Evolutionary conservation across 495 filamentous ascomycete genomes (phyloP).

Genomic region (Podospora tetraspora): DNA sequence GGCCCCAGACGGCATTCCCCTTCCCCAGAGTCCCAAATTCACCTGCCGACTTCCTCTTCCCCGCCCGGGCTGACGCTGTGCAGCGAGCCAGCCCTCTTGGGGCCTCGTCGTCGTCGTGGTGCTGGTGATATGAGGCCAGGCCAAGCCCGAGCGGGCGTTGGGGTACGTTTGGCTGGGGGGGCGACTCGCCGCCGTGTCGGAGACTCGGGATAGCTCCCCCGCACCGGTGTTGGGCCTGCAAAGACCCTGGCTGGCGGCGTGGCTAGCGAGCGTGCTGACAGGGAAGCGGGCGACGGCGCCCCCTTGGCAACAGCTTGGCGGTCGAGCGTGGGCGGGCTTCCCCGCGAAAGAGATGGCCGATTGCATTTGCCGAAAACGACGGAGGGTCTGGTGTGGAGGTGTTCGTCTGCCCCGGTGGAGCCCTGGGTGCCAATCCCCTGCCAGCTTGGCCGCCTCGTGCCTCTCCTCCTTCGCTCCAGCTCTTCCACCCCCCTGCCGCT

Average conservation of each 20-base stretch:
- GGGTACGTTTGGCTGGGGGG: no score
- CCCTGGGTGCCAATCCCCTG: not conserved
- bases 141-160: not conserved
- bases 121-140: not conserved
- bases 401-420: not conserved
- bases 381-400: not conserved
- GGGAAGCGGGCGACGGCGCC: not conserved
- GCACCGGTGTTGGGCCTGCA: not conserved
- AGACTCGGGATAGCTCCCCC: not conserved
- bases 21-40: not conserved
- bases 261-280: not conserved
- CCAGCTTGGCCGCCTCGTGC: not conserved
- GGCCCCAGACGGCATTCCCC: not conserved
- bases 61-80: not conserved
- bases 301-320: conserved; percentile 8
- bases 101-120: not conserved
- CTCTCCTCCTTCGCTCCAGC: no score
- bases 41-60: not conserved
- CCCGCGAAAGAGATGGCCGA: conserved; percentile 11
- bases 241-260: not conserved
- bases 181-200: not conserved
- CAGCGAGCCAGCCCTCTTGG: not conserved
- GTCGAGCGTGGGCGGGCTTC: conserved; percentile 1
- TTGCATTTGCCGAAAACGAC: conserved; percentile 6
- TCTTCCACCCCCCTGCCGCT: not conserved